These are phyloP conservation scores for Zygoascus meyerae DNA, from an alignment of 1,139 yeast genomes.

Conservation along the genomic window DNA sequence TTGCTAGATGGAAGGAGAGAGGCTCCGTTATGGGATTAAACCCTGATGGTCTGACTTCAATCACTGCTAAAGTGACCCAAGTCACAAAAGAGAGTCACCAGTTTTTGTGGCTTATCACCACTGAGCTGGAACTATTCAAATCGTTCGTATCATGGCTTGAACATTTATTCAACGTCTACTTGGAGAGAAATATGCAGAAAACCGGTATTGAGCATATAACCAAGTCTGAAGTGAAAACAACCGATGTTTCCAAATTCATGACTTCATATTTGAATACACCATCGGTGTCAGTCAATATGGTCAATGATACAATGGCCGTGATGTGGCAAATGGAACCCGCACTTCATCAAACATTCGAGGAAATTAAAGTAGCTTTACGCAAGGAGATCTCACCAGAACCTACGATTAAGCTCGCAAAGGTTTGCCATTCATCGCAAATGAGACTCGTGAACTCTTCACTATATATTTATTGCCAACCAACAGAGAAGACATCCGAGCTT, in stretches of 20 bases:
- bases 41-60: constrained; percentile 26
- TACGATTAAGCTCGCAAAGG: neutral
- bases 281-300: neutral
- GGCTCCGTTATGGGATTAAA: constrained; percentile 35
- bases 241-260: constrained; percentile 23
- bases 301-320: neutral
- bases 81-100: constrained; percentile 38
- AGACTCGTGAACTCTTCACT: neutral
- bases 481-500: neutral
- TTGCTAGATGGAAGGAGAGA: constrained; percentile 38
- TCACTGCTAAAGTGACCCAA: constrained; percentile 33
- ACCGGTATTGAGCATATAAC: constrained; percentile 18
- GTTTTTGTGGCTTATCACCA: constrained; percentile 44
- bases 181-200: constrained; percentile 19
- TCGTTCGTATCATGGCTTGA: constrained; percentile 42
- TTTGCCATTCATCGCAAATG: too few species aligned
- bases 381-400: constrained; percentile 9
- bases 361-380: constrained; percentile 15
- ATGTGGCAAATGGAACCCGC: constrained; percentile 3
- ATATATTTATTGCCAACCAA: constrained; percentile 6
- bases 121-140: constrained; percentile 49
- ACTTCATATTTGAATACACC: constrained; percentile 13
- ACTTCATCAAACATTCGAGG: constrained; percentile 15
- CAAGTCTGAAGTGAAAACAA: constrained; percentile 17
- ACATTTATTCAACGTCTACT: constrained; percentile 20